phyloP scores from a whole-genome alignment of 2,329 filamentous ascomycete species.

The Trichoderma breve region DNA sequence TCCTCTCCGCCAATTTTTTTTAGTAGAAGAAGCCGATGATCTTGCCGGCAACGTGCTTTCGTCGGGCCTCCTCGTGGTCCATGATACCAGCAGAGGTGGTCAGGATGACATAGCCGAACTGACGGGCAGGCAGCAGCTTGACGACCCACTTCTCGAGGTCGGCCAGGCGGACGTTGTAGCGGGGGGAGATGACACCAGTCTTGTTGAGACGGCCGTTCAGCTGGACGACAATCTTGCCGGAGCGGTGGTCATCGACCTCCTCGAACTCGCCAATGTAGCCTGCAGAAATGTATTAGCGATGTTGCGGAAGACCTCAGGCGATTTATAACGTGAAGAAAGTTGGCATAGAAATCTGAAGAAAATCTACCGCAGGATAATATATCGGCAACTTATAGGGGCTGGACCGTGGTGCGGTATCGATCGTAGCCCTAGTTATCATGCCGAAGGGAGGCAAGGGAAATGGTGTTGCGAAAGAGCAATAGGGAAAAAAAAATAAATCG shows the following conservation, averaged over 20 bases:
- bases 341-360: slow-evolving; percentile 79
- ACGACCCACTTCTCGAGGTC: slow-evolving; percentile 99
- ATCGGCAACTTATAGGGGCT: slow-evolving; percentile 99
- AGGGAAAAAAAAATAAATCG: not conserved
- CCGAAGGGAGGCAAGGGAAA: slow-evolving; percentile 58
- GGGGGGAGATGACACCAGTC: slow-evolving; percentile 97
- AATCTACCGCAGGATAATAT: slow-evolving; percentile 86
- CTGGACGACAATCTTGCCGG: slow-evolving; percentile 99
- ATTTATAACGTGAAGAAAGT: slow-evolving; percentile 30
- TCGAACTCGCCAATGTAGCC: slow-evolving; percentile 99
- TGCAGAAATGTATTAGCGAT: slow-evolving; percentile 64
- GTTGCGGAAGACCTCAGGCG: slow-evolving; percentile 95
- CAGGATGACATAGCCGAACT: slow-evolving; percentile 99
- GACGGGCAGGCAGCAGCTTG: slow-evolving; percentile 98
- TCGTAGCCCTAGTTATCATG: slow-evolving; percentile 99
- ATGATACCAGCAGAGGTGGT: slow-evolving; percentile 99
- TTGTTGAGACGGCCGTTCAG: slow-evolving; percentile 98
- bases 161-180: slow-evolving; percentile 97
- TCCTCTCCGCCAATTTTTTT: slow-evolving; percentile 29
- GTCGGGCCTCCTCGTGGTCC: slow-evolving; percentile 99
- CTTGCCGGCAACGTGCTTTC: slow-evolving; percentile 99
- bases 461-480: not conserved
- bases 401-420: slow-evolving; percentile 75
- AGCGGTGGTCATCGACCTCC: slow-evolving; percentile 98
- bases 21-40: slow-evolving; percentile 99